Base-by-base conservation (phyloP, 1,284 basidiomycete genomes). In the Leccinum pachyderme region DNA sequence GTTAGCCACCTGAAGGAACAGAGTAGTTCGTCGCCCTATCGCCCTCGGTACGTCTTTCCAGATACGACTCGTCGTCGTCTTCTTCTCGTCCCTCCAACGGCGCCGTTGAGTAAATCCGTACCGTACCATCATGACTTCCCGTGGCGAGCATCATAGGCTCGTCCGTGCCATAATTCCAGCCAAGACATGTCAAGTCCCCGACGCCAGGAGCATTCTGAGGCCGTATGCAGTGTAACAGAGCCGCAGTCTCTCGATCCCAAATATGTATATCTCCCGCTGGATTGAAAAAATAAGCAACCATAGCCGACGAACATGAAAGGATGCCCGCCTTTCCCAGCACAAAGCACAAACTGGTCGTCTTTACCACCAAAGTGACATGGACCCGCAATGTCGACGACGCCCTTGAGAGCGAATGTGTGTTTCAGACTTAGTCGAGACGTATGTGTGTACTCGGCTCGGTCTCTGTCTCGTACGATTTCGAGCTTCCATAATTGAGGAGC, bases 401-500 rank as follows among this genome's bases (percentile, higher is more conserved):
- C 72, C 63, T 84, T 87, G 4, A 87, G 85, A 77, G 86, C 81
- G 62, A 89, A 91, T 1, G 83, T 89, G 59, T 89, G 87, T 47
- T 84, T 76, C 49, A 77, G 59, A 7, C 77, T 79, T 7, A 89
- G 72, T 44, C 86, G 77, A 35, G 71, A 72, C 54, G 77, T 60
- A 64, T 77, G 60, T 56, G 68, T 47, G 57, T 69, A 63, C 62
- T 75, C 56, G 70, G 72, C 46, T 28, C 61, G 57, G 48, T 72
- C 71, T 50, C 61, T 75, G 65, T 83, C 81, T 64, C 81, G 84
- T 35, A 89, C 73, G 24, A 82, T 68, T 49, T 89, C 86, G 45
- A 91, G 69, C 67, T 82, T 86, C 88, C 89, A 91, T 8, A 91
- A 72, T 67, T 91, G 89, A 3, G 89, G 88, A n/a, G 88, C 82